Percentiles rank a stretch among this genome's conserved stretches.
phyloP scores from a whole-genome alignment of 202 grass and related monocot genomes.

The Dendrocalamus latiflorus region DNA sequence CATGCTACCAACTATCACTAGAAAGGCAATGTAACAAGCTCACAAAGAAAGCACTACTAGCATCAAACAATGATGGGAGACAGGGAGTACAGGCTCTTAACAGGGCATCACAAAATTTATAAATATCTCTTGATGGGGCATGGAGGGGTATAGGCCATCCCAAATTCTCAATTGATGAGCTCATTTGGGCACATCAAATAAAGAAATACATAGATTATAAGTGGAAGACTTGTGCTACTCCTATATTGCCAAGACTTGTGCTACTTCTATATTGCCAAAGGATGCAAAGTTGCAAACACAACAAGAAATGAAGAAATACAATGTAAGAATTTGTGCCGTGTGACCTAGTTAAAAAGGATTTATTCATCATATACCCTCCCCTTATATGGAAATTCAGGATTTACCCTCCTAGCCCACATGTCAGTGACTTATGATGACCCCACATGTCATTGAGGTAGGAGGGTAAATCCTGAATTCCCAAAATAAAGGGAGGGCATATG shows the following conservation, averaged over 20 bases:
- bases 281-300: neutral
- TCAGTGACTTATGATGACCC: no score
- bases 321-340: neutral
- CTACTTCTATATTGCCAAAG: neutral
- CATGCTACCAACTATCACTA: constrained; percentile 5
- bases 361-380: no score
- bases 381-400: no score
- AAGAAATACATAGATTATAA: neutral
- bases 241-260: neutral
- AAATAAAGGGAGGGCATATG: no score
- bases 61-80: neutral
- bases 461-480: no score
- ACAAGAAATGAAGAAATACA: neutral
- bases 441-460: no score
- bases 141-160: neutral
- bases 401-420: no score
- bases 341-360: neutral
- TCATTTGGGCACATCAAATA: neutral
- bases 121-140: neutral
- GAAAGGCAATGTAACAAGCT: constrained; percentile 10
- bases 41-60: neutral
- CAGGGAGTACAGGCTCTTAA: neutral
- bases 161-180: neutral
- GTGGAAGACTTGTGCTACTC: neutral
- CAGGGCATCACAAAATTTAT: neutral